phyloP scores from a whole-genome alignment of 768 basidiomycete species.

The Daedalea quercina region DNA sequence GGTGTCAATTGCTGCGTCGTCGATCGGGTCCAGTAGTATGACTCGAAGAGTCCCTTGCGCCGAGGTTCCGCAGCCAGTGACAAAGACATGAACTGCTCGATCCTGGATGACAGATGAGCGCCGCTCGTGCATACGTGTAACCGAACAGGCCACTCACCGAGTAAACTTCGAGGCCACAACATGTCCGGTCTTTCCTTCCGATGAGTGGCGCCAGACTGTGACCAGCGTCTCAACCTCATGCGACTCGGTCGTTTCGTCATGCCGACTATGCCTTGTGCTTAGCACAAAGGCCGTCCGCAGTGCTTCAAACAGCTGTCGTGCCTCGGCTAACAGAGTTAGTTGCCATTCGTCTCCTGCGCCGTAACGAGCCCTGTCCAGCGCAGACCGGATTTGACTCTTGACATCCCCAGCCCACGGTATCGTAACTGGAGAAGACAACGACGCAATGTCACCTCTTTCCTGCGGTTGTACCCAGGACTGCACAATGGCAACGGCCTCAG shows the following conservation, averaged over 20 bases:
- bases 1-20: constrained; percentile 32
- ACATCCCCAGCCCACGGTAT: constrained; percentile 70
- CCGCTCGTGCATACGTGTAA: neutral
- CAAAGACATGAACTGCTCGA: constrained; percentile 74
- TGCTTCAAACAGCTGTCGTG: constrained; percentile 43
- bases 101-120: constrained; percentile 28
- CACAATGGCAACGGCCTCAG: constrained; percentile 46
- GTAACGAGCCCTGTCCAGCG: constrained; percentile 38
- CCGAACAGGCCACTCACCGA: constrained; percentile 37
- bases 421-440: constrained; percentile 35
- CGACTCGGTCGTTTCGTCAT: constrained; percentile 18
- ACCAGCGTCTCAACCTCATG: constrained; percentile 43
- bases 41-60: constrained; percentile 69
- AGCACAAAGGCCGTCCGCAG: constrained; percentile 44
- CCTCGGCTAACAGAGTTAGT: constrained; percentile 33
- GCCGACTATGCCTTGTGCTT: constrained; percentile 37
- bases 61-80: constrained; percentile 72
- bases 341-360: constrained; percentile 39
- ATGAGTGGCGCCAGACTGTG: constrained; percentile 49
- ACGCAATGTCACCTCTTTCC: constrained; percentile 29
- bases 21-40: constrained; percentile 62
- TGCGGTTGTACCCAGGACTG: constrained; percentile 60
- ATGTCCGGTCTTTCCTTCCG: constrained; percentile 29
- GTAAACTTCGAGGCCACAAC: constrained; percentile 51
- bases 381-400: constrained; percentile 37